These are phyloP conservation scores for Colletotrichum musae DNA, from an alignment of 2,329 filamentous ascomycete genomes.

Conservation along the genomic window DNA sequence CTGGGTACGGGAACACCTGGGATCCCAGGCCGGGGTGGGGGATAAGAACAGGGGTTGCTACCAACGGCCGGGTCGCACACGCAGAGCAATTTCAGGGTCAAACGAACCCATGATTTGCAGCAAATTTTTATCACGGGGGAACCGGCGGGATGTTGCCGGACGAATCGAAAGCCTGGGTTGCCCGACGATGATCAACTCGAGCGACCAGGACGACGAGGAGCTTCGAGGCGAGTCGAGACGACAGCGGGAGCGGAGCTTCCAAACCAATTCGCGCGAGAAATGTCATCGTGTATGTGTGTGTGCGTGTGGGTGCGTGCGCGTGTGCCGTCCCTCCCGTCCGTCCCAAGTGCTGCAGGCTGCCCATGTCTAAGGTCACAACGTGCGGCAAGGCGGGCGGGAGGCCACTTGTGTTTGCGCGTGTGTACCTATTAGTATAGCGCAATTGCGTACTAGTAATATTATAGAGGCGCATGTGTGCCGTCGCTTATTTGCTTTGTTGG, in stretches of 20 bases:
- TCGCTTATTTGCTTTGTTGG: slow-evolving; percentile 12
- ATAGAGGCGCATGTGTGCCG: neutral
- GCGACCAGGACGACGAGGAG: slow-evolving; percentile 14
- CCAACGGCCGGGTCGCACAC: slow-evolving; percentile 33
- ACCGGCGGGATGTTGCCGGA: slow-evolving; percentile 19
- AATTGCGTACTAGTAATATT: neutral
- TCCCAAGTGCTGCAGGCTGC: slow-evolving; percentile 32
- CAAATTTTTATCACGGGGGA: slow-evolving; percentile 36
- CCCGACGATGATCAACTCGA: slow-evolving; percentile 33
- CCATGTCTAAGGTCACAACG: slow-evolving; percentile 20
- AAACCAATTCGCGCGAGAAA: slow-evolving; percentile 19
- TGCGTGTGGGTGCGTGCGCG: neutral
- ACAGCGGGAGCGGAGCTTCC: slow-evolving; percentile 28
- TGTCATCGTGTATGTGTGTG: slow-evolving; percentile 1
- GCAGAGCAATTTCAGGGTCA: slow-evolving; percentile 39
- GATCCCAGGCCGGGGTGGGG: slow-evolving; percentile 32
- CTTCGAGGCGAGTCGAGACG: slow-evolving; percentile 16
- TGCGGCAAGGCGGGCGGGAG: slow-evolving; percentile 23
- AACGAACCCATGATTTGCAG: slow-evolving; percentile 34
- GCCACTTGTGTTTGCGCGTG: slow-evolving; percentile 10
- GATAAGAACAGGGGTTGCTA: slow-evolving; percentile 24
- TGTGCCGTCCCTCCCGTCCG: slow-evolving; percentile 17
- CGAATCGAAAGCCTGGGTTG: slow-evolving; percentile 31
- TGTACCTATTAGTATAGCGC: neutral
- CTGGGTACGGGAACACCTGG: slow-evolving; percentile 34